A percentile compares a stretch with the other conserved stretches of the same genome.
Conservation (phyloP, 331 rosid genomes). For the Quercus tomentella region DNA sequence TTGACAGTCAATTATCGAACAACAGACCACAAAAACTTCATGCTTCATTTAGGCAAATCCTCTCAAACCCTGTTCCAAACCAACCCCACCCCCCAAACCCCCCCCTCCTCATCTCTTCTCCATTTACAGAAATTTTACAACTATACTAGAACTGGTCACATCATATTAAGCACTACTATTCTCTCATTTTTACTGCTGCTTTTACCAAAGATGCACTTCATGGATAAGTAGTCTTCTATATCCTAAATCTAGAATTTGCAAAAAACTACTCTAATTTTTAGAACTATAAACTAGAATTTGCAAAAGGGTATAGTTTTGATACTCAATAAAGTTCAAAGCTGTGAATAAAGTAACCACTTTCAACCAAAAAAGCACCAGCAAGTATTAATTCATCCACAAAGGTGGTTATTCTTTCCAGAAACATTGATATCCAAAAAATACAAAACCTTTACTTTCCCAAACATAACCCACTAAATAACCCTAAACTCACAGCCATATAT, state of each 20-base stretch:
- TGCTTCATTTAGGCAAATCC: neutral
- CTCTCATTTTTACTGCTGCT: neutral
- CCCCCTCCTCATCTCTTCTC: neutral
- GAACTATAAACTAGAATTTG: neutral
- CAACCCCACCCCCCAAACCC: too few relatives aligned
- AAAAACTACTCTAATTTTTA: neutral
- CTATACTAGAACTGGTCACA: neutral
- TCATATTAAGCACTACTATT: neutral
- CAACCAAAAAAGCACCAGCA: neutral
- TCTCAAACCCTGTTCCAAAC: neutral
- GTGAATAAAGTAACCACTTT: neutral
- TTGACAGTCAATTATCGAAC: neutral
- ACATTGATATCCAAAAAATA: neutral
- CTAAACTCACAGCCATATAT: neutral
- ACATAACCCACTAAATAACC: neutral
- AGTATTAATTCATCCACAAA: neutral
- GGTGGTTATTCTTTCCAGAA: neutral
- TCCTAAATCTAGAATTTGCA: neutral
- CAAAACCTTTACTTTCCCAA: neutral
- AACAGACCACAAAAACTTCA: neutral
- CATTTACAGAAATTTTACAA: neutral
- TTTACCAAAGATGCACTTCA: neutral
- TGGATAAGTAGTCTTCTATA: neutral
- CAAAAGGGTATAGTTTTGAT: neutral
- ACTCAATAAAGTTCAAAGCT: neutral